phyloP scores from a whole-genome alignment of 2,329 filamentous ascomycete species.

The Trichoderma afroharzianum region DNA sequence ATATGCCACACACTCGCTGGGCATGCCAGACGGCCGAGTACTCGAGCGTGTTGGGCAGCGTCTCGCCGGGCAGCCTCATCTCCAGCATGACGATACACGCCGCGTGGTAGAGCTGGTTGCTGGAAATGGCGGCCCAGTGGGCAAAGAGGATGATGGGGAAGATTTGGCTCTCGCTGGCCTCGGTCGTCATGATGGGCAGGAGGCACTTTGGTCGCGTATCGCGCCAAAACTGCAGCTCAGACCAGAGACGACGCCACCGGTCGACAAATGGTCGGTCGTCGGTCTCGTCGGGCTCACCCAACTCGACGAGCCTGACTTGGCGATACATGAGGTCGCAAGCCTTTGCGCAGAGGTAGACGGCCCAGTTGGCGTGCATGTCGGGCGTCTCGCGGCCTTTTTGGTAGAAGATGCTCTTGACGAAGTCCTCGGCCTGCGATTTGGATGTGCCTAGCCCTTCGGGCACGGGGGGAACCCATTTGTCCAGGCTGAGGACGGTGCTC shows the following conservation, averaged over 20 bases:
- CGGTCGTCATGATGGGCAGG: conserved; percentile 25
- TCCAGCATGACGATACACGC: conserved; percentile 40
- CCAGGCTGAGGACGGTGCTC: conserved; percentile 45
- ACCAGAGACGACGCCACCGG: conserved; percentile 44
- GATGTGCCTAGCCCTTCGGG: conserved; percentile 15
- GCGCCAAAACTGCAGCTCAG: conserved; percentile 45
- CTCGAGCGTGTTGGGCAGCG: conserved; percentile 18
- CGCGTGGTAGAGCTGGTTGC: conserved; percentile 51
- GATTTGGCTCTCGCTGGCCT: conserved; percentile 29
- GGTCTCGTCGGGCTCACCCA: conserved; percentile 39
- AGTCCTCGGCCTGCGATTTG: conserved; percentile 27
- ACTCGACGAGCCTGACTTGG: conserved; percentile 35
- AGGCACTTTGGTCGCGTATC: conserved; percentile 40
- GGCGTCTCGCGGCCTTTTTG: conserved; percentile 29
- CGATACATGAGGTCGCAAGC: conserved; percentile 43
- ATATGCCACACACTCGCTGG: conserved; percentile 49
- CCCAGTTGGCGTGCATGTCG: conserved; percentile 54
- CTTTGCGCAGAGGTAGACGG: conserved; percentile 50
- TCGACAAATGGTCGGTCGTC: conserved; percentile 35
- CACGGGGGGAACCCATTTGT: conserved; percentile 43
- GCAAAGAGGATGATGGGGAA: conserved; percentile 48
- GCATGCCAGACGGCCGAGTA: conserved; percentile 12
- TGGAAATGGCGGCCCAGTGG: conserved; percentile 48
- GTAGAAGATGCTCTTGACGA: conserved; percentile 25
- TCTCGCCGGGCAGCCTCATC: conserved; percentile 33